These are phyloP conservation scores for Auxenochlorella pyrenoidosa DNA, from an alignment of 139 green algal species.

Conservation along the genomic window DNA sequence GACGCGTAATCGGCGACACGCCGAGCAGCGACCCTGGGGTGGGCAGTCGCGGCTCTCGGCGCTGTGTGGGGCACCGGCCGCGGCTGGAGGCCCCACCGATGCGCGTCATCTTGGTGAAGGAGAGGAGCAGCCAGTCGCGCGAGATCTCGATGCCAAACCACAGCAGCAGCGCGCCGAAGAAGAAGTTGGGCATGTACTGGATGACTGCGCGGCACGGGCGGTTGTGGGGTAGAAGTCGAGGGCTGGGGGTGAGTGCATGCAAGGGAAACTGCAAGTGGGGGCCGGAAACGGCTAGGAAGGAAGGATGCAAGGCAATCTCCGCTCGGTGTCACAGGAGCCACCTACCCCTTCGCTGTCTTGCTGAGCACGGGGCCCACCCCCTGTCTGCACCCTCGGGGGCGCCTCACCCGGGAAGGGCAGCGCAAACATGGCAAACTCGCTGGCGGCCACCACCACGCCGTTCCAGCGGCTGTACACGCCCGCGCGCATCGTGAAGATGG, in stretches of 20 bases:
- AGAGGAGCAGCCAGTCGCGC: constrained; percentile 72
- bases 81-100: not conserved
- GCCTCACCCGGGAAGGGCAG: constrained; percentile 64
- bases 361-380: no score
- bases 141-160: constrained; percentile 85
- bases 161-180: constrained; percentile 78
- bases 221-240: no score
- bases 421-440: constrained; percentile 74
- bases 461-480: constrained; percentile 55
- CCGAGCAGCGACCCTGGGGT: no score
- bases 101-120: constrained; percentile 59
- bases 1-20: no score
- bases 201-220: constrained; percentile 9
- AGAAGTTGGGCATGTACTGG: constrained; percentile 76
- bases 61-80: not conserved
- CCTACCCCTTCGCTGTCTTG: no score
- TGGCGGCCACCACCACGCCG: constrained; percentile 50
- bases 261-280: no score
- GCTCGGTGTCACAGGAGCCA: no score
- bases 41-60: no score
- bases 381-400: no score
- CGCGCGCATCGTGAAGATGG: constrained; percentile 71
- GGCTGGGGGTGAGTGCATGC: no score
- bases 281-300: no score
- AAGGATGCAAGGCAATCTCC: no score